Conservation (phyloP, 495 filamentous ascomycete genomes). For the Podospora conica region DNA sequence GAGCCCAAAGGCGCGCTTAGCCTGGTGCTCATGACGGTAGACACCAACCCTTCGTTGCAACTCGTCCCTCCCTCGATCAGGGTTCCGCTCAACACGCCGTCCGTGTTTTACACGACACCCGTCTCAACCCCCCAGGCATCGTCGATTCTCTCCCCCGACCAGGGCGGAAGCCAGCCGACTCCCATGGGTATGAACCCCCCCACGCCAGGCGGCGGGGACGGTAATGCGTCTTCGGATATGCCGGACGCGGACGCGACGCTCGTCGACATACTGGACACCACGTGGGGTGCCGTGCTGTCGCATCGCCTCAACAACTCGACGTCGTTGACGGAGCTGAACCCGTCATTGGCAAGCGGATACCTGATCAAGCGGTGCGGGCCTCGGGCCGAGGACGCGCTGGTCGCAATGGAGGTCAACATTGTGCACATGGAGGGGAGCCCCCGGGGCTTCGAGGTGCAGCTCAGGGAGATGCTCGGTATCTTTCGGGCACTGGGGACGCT, state of each 20-base stretch:
- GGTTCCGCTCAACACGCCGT: conserved; percentile 34
- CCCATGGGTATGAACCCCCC: conserved; percentile 46
- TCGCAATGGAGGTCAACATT: conserved; percentile 60
- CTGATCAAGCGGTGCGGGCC: conserved; percentile 66
- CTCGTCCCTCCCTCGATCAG: conserved; percentile 50
- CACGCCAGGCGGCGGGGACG: conserved; percentile 46
- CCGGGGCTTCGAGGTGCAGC: conserved; percentile 50
- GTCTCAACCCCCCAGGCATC: conserved; percentile 51
- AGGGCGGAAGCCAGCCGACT: conserved; percentile 44
- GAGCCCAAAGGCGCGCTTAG: conserved; percentile 40
- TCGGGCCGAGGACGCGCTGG: conserved; percentile 55
- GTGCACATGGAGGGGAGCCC: conserved; percentile 50
- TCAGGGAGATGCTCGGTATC: conserved; percentile 67
- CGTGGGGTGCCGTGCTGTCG: conserved; percentile 68
- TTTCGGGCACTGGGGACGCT: conserved; percentile 72
- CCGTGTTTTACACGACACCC: conserved; percentile 45
- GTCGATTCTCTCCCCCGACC: conserved; percentile 50
- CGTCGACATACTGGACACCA: conserved; percentile 70
- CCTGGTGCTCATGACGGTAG: conserved; percentile 59
- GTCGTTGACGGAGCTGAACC: conserved; percentile 56
- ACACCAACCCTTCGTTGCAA: conserved; percentile 58
- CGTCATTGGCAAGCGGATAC: conserved; percentile 64
- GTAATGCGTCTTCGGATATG: conserved; percentile 35
- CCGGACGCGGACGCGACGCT: conserved; percentile 68
- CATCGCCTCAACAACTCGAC: conserved; percentile 66